A percentile compares a stretch with the other conserved stretches of the same genome.
These are phyloP conservation scores for Rhodotorula sp. DNA, from an alignment of 1,284 basidiomycete species.

Conservation along the genomic window DNA sequence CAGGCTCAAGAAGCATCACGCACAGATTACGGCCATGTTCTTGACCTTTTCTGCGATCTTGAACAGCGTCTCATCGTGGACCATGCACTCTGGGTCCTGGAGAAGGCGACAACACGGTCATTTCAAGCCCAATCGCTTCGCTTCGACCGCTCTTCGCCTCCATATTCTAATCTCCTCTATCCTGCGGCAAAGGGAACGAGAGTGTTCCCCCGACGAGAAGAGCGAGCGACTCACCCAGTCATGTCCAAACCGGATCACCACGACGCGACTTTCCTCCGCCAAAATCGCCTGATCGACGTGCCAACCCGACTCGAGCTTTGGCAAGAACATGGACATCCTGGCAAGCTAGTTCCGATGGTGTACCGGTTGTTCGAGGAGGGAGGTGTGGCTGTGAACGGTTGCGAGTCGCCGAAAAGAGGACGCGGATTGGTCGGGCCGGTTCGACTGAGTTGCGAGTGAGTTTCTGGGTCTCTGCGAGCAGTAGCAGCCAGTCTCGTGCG, in stretches of 20 bases:
- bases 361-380: neutral
- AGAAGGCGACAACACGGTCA: slow-evolving; percentile 1
- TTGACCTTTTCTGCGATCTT: slow-evolving; percentile 91
- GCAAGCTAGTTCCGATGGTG: neutral
- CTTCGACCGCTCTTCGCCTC: too few species aligned
- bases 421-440: neutral
- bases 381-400: neutral
- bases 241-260: slow-evolving; percentile 92
- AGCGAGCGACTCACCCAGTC: slow-evolving; percentile 58
- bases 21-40: slow-evolving; percentile 94
- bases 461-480: too few species aligned
- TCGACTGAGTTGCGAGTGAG: neutral
- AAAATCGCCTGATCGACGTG: slow-evolving; percentile 97
- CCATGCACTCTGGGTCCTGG: slow-evolving; percentile 89
- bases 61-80: slow-evolving; percentile 97
- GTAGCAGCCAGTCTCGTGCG: neutral
- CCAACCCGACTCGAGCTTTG: slow-evolving; percentile 91
- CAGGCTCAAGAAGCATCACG: neutral
- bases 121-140: neutral
- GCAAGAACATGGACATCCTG: slow-evolving; percentile 63
- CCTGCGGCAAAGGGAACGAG: neutral
- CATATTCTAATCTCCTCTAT: too few species aligned
- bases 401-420: neutral
- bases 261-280: slow-evolving; percentile 93
- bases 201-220: neutral